A percentile compares a stretch with the other conserved stretches of the same genome.
phyloP scores from a whole-genome alignment of 2,329 filamentous ascomycete species.

The Apiospora phragmitis region DNA sequence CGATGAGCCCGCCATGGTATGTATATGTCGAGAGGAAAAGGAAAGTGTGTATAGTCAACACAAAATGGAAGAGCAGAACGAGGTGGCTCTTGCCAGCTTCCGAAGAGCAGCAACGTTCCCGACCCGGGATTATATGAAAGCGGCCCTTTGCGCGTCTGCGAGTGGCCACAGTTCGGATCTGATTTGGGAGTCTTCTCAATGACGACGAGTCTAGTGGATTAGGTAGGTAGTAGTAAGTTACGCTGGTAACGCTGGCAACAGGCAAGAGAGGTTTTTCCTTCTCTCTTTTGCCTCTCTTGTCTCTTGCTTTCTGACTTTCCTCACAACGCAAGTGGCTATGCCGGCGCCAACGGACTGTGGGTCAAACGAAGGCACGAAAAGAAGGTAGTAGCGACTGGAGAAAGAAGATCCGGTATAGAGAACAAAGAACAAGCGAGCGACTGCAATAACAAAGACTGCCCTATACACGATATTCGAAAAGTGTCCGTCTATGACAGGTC shows the following conservation, averaged over 20 bases:
- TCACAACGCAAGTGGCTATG: conserved; percentile 2
- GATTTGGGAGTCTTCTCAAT: not conserved
- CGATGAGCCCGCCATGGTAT: not conserved
- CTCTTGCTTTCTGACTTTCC: not conserved
- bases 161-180: not conserved
- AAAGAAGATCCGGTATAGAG: not conserved
- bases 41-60: not conserved
- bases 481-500: not conserved
- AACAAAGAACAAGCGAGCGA: not conserved
- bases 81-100: not conserved
- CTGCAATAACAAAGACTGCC: not conserved
- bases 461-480: not conserved
- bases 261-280: not conserved
- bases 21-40: not conserved
- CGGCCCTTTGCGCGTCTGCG: not conserved
- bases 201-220: not conserved
- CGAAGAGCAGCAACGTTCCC: not conserved
- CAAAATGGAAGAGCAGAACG: not conserved
- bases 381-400: not conserved
- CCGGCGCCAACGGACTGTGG: conserved; percentile 4
- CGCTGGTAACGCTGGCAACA: not conserved
- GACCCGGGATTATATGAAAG: not conserved
- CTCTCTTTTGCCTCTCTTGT: not conserved
- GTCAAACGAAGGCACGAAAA: not conserved
- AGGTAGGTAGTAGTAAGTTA: no score